These are phyloP conservation scores for Trichoderma sp. DNA, from an alignment of 2,329 filamentous ascomycete species.

Conservation along the genomic window DNA sequence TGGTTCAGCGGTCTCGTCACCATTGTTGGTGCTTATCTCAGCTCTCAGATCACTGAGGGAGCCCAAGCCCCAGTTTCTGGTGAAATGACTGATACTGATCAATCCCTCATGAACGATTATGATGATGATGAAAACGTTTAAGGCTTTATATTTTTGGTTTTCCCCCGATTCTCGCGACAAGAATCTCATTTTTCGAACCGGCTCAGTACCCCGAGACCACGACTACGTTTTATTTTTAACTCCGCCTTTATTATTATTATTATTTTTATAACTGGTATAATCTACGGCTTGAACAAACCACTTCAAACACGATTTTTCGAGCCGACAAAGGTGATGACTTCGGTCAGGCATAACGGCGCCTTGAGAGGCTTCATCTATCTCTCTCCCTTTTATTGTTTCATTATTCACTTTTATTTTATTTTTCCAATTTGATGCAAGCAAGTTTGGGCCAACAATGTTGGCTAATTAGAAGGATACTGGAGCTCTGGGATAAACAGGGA, in stretches of 20 bases:
- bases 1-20: slow-evolving; percentile 83
- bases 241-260: background rate
- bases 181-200: background rate
- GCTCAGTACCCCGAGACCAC: background rate
- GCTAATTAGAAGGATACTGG: slow-evolving; percentile 12
- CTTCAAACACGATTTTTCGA: background rate
- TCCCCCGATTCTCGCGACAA: background rate
- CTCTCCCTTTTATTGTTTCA: background rate
- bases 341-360: background rate
- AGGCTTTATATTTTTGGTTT: background rate
- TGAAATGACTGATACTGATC: slow-evolving; percentile 37
- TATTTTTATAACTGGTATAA: background rate
- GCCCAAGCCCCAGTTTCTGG: slow-evolving; percentile 41
- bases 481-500: slow-evolving; percentile 15
- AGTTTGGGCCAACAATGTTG: background rate
- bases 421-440: background rate
- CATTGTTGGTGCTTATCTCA: slow-evolving; percentile 69
- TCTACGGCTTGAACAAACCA: background rate
- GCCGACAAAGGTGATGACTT: background rate
- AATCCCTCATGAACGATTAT: slow-evolving; percentile 33
- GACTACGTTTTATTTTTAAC: background rate
- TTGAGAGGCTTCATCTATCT: background rate
- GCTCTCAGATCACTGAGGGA: slow-evolving; percentile 70
- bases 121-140: slow-evolving; percentile 34
- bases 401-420: background rate